A percentile compares a stretch with the other conserved stretches of the same genome.
Evolutionary conservation across 768 basidiomycete species (phyloP).

Genomic region (Suillus spraguei): DNA sequence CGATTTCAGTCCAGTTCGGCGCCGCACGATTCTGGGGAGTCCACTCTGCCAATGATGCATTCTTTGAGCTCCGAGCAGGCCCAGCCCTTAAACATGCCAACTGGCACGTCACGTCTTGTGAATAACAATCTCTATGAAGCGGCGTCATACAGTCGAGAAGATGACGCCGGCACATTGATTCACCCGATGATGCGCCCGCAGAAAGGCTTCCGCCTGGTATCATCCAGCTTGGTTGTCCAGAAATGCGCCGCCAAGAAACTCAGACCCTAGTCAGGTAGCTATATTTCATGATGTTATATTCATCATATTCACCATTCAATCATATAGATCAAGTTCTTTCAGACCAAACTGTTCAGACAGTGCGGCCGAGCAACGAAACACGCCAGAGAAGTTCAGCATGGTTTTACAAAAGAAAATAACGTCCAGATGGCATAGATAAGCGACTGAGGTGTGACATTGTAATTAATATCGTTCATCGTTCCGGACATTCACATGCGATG

Average conservation of each 20-base stretch:
- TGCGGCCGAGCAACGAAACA: not conserved
- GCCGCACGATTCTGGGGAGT: not conserved
- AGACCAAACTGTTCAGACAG: not conserved
- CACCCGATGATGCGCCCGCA: not conserved
- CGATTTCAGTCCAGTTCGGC: not conserved
- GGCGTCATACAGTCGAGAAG: not conserved
- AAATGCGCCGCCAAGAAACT: not conserved
- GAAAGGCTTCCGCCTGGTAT: not conserved
- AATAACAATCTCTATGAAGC: not conserved
- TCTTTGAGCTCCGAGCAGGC: not conserved
- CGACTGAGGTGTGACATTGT: not conserved
- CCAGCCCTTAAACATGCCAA: not conserved
- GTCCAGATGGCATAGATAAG: not conserved
- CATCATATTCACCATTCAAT: not conserved
- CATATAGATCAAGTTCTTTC: not conserved
- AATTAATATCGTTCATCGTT: not conserved
- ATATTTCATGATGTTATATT: not conserved
- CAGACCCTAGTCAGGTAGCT: not conserved
- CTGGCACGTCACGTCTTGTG: not conserved
- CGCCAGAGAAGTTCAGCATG: not conserved
- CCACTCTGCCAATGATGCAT: not conserved
- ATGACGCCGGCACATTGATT: slow-evolving; percentile 4
- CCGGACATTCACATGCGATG: not conserved
- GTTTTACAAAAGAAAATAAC: not conserved
- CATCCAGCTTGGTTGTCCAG: not conserved